These are phyloP conservation scores for Mortierella antarctica DNA, from an alignment of 192 early-diverging fungal genomes.

Conservation along the genomic window DNA sequence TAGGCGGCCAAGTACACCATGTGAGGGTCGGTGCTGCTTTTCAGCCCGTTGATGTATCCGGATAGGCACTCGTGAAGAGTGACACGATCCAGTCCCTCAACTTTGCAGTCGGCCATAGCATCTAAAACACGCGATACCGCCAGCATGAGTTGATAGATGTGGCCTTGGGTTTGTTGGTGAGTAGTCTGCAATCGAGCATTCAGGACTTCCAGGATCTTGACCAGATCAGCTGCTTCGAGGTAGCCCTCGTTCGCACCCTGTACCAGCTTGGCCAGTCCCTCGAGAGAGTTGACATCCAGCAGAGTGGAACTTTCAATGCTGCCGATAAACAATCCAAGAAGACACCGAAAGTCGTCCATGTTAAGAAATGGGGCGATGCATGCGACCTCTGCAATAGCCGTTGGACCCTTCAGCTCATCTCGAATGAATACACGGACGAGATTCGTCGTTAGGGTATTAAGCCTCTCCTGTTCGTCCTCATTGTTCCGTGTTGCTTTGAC, in stretches of 20 bases:
- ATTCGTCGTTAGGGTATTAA: slow-evolving; percentile 19
- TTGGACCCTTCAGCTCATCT: slow-evolving; percentile 13
- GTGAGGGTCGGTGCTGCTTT: slow-evolving; percentile 7
- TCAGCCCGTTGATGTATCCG: slow-evolving; percentile 9
- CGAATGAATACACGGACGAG: slow-evolving; percentile 14
- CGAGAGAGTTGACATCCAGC: neutral
- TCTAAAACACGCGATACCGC: neutral
- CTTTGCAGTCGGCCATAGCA: slow-evolving; percentile 10
- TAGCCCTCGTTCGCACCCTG: neutral
- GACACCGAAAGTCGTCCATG: neutral
- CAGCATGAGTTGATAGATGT: neutral
- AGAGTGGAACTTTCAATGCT: neutral
- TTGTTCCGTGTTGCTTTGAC: slow-evolving; percentile 19
- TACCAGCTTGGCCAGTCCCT: neutral
- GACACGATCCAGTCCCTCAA: slow-evolving; percentile 10
- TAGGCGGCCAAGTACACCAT: slow-evolving; percentile 19
- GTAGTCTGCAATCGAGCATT: neutral
- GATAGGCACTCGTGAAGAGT: slow-evolving; percentile 13
- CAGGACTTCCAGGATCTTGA: slow-evolving; percentile 4
- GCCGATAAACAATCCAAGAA: neutral
- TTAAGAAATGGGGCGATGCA: neutral
- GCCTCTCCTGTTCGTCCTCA: slow-evolving; percentile 27
- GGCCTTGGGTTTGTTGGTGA: neutral
- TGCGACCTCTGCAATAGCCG: slow-evolving; percentile 11
- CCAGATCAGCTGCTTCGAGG: slow-evolving; percentile 5